Evolutionary conservation across 2,329 filamentous ascomycete genomes (phyloP).

Genomic region (Aspergillus sp.): DNA sequence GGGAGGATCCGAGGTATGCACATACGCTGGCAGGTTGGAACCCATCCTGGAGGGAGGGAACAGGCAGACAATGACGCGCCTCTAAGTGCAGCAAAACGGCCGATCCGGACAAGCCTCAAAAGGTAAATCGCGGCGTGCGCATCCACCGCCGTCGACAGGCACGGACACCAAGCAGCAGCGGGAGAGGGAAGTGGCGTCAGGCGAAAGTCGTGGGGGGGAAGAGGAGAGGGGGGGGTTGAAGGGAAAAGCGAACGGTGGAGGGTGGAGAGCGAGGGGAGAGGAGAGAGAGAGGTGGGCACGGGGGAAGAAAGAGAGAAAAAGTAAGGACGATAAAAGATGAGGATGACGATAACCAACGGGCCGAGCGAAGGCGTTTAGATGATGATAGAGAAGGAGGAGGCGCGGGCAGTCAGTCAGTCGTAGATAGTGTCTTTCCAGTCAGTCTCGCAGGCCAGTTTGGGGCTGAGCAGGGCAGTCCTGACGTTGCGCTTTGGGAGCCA

Average conservation of each 20-base stretch:
- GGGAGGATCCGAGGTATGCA: constrained; percentile 25
- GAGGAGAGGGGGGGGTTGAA: neutral
- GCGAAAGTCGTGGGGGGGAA: constrained; percentile 5
- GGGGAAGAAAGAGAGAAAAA: constrained; percentile 2
- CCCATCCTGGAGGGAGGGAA: constrained; percentile 49
- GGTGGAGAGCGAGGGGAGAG: constrained; percentile 11
- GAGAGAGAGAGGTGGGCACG: neutral
- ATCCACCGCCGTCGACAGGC: constrained; percentile 34
- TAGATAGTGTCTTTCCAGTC: constrained; percentile 13
- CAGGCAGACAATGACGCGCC: constrained; percentile 30
- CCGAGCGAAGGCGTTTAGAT: constrained; percentile 16
- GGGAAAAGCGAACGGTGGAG: constrained; percentile 7
- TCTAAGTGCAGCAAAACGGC: constrained; percentile 31
- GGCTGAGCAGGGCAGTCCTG: constrained; percentile 19
- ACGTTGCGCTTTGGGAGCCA: constrained; percentile 20
- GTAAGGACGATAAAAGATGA: constrained; percentile 13
- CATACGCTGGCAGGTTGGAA: constrained; percentile 65
- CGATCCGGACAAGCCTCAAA: constrained; percentile 39
- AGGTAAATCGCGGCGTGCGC: constrained; percentile 33
- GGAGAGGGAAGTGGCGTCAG: neutral
- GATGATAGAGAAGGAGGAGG: constrained; percentile 7
- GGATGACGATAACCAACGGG: constrained; percentile 17
- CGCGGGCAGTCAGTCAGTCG: constrained; percentile 19
- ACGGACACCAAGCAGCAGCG: constrained; percentile 17
- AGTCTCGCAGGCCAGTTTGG: neutral